Percentiles rank a stretch among this genome's conserved stretches.
These are phyloP conservation scores for Eutrema salsugineum DNA, from an alignment of 441 rosid genomes.

Conservation along the genomic window DNA sequence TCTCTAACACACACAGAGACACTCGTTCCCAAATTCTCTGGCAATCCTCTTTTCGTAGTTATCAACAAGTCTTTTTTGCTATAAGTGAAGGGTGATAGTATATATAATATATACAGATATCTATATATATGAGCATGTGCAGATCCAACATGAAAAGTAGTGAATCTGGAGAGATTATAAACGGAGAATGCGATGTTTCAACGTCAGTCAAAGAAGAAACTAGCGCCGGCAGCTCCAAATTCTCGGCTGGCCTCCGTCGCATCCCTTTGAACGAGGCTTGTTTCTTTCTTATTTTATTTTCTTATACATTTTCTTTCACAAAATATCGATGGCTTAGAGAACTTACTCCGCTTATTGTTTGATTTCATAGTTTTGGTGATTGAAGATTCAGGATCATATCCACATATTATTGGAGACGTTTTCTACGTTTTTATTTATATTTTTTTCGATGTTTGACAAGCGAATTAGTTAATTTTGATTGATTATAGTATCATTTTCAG, in stretches of 20 bases:
- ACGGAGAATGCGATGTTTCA: slow-evolving; percentile 25
- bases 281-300: neutral
- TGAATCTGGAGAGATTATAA: slow-evolving; percentile 28
- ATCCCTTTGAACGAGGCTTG: slow-evolving; percentile 33
- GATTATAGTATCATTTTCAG: neutral
- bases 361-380: neutral
- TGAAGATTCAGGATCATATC: neutral
- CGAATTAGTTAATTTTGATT: neutral
- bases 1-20: neutral
- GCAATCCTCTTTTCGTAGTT: neutral
- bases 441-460: neutral
- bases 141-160: slow-evolving; percentile 16
- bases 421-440: neutral
- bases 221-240: slow-evolving; percentile 12
- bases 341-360: neutral
- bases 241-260: slow-evolving; percentile 28
- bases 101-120: neutral
- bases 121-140: slow-evolving; percentile 21
- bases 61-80: slow-evolving; percentile 8
- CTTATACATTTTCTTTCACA: neutral
- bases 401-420: neutral
- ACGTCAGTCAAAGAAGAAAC: slow-evolving; percentile 27
- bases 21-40: slow-evolving; percentile 8
- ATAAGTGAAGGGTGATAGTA: slow-evolving; percentile 15
- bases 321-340: neutral